Conservation (phyloP, 108 stramenopile species). For the Cyclotella atomus region DNA sequence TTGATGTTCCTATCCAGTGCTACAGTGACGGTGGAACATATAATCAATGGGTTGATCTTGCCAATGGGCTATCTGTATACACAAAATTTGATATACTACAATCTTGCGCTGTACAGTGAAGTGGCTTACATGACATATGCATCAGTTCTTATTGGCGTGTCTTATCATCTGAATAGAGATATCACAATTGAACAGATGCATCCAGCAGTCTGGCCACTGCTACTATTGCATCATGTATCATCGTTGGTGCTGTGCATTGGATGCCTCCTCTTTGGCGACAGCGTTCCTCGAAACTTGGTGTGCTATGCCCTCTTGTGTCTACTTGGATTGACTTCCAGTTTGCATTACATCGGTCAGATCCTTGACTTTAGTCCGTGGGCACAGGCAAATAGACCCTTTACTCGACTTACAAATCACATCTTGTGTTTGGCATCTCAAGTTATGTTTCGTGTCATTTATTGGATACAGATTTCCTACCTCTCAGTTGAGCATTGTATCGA, state of each 20-base stretch:
- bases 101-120: constrained; percentile 36
- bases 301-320: constrained; percentile 26
- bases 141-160: constrained; percentile 7
- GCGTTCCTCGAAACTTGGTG: constrained; percentile 25
- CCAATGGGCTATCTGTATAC: constrained; percentile 30
- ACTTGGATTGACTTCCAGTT: constrained; percentile 34
- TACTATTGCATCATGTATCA: constrained; percentile 33
- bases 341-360: constrained; percentile 41
- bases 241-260: constrained; percentile 24
- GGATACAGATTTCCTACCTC: constrained; percentile 23
- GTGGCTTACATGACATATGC: constrained; percentile 37
- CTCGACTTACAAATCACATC: constrained; percentile 30
- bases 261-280: constrained; percentile 28
- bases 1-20: constrained; percentile 38
- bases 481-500: constrained; percentile 8
- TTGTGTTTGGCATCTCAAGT: constrained; percentile 28
- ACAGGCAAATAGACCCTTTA: constrained; percentile 29
- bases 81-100: constrained; percentile 24
- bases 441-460: constrained; percentile 29
- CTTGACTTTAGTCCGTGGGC: constrained; percentile 38
- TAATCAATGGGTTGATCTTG: constrained; percentile 31
- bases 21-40: constrained; percentile 28
- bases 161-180: constrained; percentile 29
- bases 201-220: constrained; percentile 31
- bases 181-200: constrained; percentile 48